Conservation (phyloP, 495 filamentous ascomycete species). For the Tuber melanosporum region DNA sequence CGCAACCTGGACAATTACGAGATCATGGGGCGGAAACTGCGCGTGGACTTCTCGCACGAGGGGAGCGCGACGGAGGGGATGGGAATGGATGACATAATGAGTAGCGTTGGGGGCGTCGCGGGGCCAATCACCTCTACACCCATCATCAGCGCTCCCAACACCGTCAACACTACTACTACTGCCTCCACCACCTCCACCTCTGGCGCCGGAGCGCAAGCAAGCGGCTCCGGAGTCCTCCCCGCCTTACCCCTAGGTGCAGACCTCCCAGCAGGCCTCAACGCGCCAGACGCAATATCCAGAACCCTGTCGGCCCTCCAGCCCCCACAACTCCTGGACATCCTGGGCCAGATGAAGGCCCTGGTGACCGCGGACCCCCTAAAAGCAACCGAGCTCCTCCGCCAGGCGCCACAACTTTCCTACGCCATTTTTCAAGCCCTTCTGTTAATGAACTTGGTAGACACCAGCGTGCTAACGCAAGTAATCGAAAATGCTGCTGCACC, state of each 20-base stretch:
- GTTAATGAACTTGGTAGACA: slow-evolving; percentile 83
- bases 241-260: slow-evolving; percentile 79
- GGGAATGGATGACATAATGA: slow-evolving; percentile 39
- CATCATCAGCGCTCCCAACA: slow-evolving; percentile 18
- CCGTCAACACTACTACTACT: slow-evolving; percentile 16
- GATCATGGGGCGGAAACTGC: slow-evolving; percentile 87
- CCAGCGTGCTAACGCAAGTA: slow-evolving; percentile 39
- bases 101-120: not conserved
- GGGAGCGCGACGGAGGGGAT: slow-evolving; percentile 49
- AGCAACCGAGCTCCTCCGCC: slow-evolving; percentile 76
- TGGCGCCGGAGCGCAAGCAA: not conserved
- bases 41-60: slow-evolving; percentile 92
- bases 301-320: slow-evolving; percentile 80
- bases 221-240: slow-evolving; percentile 51
- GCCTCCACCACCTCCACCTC: not conserved
- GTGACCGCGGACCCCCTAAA: slow-evolving; percentile 71
- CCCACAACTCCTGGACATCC: slow-evolving; percentile 84
- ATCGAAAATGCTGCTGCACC: slow-evolving; percentile 38
- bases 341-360: slow-evolving; percentile 88
- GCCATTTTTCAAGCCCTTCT: slow-evolving; percentile 94
- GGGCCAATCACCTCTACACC: slow-evolving; percentile 42
- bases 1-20: slow-evolving; percentile 95
- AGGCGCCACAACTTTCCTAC: slow-evolving; percentile 89
- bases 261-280: slow-evolving; percentile 69
- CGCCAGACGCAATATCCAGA: slow-evolving; percentile 82